Base-by-base conservation (phyloP, 441 rosid species). In the Erodium trifolium region DNA sequence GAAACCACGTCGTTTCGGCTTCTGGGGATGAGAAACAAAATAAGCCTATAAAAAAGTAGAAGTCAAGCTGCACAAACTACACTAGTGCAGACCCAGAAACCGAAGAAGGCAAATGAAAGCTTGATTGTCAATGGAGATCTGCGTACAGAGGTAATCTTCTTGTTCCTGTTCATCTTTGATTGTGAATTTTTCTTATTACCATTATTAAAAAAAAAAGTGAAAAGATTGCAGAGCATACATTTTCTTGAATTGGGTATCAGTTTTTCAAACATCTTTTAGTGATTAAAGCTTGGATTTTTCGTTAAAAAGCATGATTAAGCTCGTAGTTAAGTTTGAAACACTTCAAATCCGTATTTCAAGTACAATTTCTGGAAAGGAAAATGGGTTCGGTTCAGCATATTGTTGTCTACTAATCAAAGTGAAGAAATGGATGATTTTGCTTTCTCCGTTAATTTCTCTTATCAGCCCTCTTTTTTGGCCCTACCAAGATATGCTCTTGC, bases 401-500 rank as follows among this genome's bases (percentile, higher is more conserved):
- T 19, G 29, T 19, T 19, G 10, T 19, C n/a, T 27, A 60, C 64
- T 3, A 2, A 60, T 23, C 31, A 3, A 60, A 60, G 34, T 49
- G 55, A 49, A 12, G 55, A 49, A 19, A 19, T 19, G 63, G 63
- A 11, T 2, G 11, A 8, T 59, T 59, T 59, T 59, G 23, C 11
- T 17, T 57, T 57, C 27, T 57, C 27, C 1, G 11, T 16, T 6
- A 7, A 9, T 9, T 41, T 41, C 47, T 41, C 47, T 41, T 41
- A 8, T 41, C 10, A 16, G 7, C n/a, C 3, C 60, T 53, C 29
- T n/a, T 17, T 59, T 18, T 19, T 2, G 14, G 34, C n/a, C 64
- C 64, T 60, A 60, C 35, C 10, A 60, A 59, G 63, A 59, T 59
- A 9, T 4, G 64, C 23, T 60, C 64, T 60, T 60, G 64, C 34